A percentile compares a stretch with the other conserved stretches of the same genome.
These are phyloP conservation scores for Oxytropis ochrocephala DNA, from an alignment of 306 rosid species.

Conservation along the genomic window DNA sequence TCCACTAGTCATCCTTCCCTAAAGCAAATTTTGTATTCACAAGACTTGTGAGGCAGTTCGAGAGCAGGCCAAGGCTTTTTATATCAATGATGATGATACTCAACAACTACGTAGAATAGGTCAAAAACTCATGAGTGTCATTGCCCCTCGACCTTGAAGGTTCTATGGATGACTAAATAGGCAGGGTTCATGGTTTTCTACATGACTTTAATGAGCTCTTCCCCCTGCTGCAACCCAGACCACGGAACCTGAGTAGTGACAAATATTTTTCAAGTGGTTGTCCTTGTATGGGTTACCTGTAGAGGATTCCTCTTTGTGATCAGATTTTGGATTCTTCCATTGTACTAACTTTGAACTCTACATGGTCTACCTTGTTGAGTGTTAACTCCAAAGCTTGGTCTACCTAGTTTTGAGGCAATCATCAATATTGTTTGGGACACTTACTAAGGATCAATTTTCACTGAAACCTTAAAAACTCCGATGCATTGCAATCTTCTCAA, in stretches of 20 bases:
- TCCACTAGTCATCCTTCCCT: background rate
- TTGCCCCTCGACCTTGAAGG: background rate
- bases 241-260: background rate
- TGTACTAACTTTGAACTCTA: background rate
- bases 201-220: background rate
- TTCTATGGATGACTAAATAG: background rate
- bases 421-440: slow-evolving; percentile 8
- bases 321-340: background rate
- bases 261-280: background rate
- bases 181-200: background rate
- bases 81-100: background rate
- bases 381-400: background rate
- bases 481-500: background rate
- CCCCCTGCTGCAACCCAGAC: background rate
- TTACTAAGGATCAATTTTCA: background rate
- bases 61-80: background rate
- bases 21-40: background rate
- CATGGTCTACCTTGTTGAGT: background rate
- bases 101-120: background rate
- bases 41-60: background rate
- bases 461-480: slow-evolving; percentile 1
- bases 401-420: slow-evolving; percentile 11
- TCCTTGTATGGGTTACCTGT: background rate
- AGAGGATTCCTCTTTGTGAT: background rate
- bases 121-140: background rate